Base-by-base conservation (phyloP, 805 yeast genomes). In the Metschnikowia colocasiae region DNA sequence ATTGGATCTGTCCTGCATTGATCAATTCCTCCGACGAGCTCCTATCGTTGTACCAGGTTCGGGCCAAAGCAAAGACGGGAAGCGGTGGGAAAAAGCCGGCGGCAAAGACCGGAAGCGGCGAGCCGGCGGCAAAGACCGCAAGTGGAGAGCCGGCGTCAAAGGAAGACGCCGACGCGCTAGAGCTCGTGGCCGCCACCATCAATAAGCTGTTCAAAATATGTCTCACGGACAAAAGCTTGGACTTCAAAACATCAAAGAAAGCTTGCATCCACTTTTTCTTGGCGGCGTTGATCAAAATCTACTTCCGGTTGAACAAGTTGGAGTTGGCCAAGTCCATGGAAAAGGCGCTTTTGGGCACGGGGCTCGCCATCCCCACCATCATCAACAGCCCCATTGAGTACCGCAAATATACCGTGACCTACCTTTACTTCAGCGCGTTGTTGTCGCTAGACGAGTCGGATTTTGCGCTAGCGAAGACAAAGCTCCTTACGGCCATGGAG, bases 181-280 rank as follows among this genome's bases (percentile, higher is more conserved):
- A 82, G 47, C 72, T 70, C 38, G 76, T 87, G 35, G 83, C 87
- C 0, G 70, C 82, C 50, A 74, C 83, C 2, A 73, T 89, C 46
- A 89, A 88, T 62, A 75, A 81, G 50, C 78, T 91, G 6, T 85
- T 88, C 67, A 87, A 85, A 48, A 60, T 85, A 3, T 87, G 95
- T 52, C 69, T 90, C 37, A 87, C 86, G 52, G 97, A 90, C 63
- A 76, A 91, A 48, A 81, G 81, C 50, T 76, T 79, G n/a, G 77
- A 76, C 23, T 40, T 63, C 18, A 43, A 40, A 0, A 56, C 57
- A 12, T 79, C 84, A 50, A 85, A 86, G 59, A 75, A 83, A 57
- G 64, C 66, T 52, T 86, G 83, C 42, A 82, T 85, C 16, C 87
- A 83, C 64, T 82, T 78, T 63, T 84, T 88, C 61, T 78, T 86